phyloP scores from a whole-genome alignment of 176 grass and related monocot species.

The Thalia dealbata region DNA sequence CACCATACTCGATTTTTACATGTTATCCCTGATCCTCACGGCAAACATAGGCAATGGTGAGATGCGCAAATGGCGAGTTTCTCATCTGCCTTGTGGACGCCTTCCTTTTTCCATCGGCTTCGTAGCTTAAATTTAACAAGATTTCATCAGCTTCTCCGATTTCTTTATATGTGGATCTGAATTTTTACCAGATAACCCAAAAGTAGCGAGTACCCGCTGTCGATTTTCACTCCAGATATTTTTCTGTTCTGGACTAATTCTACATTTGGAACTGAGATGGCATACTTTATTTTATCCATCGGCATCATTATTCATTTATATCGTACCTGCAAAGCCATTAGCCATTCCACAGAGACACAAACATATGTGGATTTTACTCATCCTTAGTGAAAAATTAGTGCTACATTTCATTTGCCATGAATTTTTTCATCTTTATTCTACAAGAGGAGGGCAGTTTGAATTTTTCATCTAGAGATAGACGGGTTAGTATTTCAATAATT shows the following conservation, averaged over 20 bases:
- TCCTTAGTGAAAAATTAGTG: too few species aligned
- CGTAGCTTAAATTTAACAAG: not conserved
- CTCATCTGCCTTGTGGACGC: slow-evolving; percentile 29
- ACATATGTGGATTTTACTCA: too few species aligned
- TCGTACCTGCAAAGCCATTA: not conserved
- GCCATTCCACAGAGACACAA: not conserved
- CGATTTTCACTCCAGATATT: not conserved
- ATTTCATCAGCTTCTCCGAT: not conserved
- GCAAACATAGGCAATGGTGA: slow-evolving; percentile 44
- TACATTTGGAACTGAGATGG: not conserved
- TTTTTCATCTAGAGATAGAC: too few species aligned
- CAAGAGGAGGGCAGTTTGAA: too few species aligned
- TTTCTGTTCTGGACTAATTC: not conserved
- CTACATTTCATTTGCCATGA: too few species aligned
- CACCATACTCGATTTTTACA: not conserved
- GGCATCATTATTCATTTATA: not conserved
- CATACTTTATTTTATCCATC: not conserved
- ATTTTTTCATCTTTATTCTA: too few species aligned
- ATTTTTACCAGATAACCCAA: not conserved
- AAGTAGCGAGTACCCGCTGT: not conserved
- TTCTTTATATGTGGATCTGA: not conserved
- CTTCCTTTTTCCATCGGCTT: not conserved
- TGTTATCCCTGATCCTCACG: slow-evolving; percentile 31
- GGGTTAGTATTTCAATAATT: not conserved
- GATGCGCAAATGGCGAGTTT: not conserved